Percentiles rank a stretch among this genome's conserved stretches.
These are phyloP conservation scores for Ustilago hordei DNA, from an alignment of 1,284 basidiomycete genomes.

Conservation along the genomic window DNA sequence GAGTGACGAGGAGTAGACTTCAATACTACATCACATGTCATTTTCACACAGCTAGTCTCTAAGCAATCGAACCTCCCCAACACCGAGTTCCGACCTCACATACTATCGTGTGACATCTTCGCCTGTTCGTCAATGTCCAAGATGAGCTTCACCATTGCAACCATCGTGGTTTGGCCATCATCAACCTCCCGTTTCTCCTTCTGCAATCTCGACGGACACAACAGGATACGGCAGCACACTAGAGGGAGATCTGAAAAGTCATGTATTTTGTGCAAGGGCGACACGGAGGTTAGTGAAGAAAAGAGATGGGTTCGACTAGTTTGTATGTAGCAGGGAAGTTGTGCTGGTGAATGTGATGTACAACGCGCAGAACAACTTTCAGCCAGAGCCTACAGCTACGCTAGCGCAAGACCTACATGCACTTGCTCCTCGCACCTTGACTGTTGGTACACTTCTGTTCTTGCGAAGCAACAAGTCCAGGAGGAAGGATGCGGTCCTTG, in stretches of 20 bases:
- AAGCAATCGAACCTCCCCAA: background rate
- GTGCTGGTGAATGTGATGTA: slow-evolving; percentile 39
- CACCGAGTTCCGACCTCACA: background rate
- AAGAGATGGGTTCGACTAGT: slow-evolving; percentile 15
- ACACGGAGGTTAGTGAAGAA: slow-evolving; percentile 19
- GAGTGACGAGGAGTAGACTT: slow-evolving; percentile 46
- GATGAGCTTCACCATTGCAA: background rate
- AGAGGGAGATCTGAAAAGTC: slow-evolving; percentile 30
- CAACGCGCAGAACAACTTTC: slow-evolving; percentile 29
- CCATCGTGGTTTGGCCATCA: background rate
- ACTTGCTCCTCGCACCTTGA: slow-evolving; percentile 29
- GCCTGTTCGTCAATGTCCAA: background rate
- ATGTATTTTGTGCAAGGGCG: slow-evolving; percentile 55
- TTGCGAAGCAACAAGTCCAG: slow-evolving; percentile 12
- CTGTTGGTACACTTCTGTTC: slow-evolving; percentile 7
- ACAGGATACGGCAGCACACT: background rate
- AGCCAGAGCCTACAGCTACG: slow-evolving; percentile 2
- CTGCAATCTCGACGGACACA: background rate
- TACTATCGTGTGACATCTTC: slow-evolving; percentile 4
- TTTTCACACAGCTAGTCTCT: background rate
- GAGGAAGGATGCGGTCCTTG: slow-evolving; percentile 13
- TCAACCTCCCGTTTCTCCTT: background rate
- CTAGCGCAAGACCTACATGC: slow-evolving; percentile 36
- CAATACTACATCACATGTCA: background rate
- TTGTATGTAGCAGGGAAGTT: slow-evolving; percentile 21